Conservation (phyloP, 2,329 filamentous ascomycete species). For the Colletotrichum musae region DNA sequence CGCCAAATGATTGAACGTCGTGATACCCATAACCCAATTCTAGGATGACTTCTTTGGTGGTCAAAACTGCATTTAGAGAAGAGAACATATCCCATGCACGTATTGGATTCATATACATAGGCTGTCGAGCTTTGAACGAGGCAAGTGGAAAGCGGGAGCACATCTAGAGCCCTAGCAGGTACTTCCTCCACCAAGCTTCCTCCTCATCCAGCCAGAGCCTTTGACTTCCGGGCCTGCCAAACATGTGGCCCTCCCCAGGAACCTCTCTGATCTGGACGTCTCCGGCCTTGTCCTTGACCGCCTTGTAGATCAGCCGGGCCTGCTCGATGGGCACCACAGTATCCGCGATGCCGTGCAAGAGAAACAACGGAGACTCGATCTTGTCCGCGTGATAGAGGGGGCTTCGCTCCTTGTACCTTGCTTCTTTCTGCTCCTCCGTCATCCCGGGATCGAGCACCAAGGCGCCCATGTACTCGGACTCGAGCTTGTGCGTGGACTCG, state of each 20-base stretch:
- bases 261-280: constrained; percentile 64
- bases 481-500: constrained; percentile 69
- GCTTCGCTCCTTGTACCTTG: constrained; percentile 61
- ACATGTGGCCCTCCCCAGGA: constrained; percentile 66
- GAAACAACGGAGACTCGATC: constrained; percentile 64
- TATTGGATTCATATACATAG: too few species aligned
- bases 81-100: too few species aligned
- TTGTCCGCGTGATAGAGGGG: constrained; percentile 63
- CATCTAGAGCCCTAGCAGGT: constrained; percentile 46
- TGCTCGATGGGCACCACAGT: constrained; percentile 72
- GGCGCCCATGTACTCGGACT: constrained; percentile 64
- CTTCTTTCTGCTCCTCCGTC: constrained; percentile 55
- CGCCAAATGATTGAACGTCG: constrained; percentile 43
- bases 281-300: constrained; percentile 57
- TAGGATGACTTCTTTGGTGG: too few species aligned
- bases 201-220: constrained; percentile 59
- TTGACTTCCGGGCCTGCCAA: constrained; percentile 57
- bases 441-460: constrained; percentile 57
- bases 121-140: too few species aligned
- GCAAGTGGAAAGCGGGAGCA: too few species aligned
- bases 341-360: constrained; percentile 71
- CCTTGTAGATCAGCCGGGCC: constrained; percentile 64
- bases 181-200: constrained; percentile 63
- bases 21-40: too few species aligned
- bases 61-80: too few species aligned